phyloP scores from a whole-genome alignment of 2,329 filamentous ascomycete genomes.

The Balansia obtecta region DNA sequence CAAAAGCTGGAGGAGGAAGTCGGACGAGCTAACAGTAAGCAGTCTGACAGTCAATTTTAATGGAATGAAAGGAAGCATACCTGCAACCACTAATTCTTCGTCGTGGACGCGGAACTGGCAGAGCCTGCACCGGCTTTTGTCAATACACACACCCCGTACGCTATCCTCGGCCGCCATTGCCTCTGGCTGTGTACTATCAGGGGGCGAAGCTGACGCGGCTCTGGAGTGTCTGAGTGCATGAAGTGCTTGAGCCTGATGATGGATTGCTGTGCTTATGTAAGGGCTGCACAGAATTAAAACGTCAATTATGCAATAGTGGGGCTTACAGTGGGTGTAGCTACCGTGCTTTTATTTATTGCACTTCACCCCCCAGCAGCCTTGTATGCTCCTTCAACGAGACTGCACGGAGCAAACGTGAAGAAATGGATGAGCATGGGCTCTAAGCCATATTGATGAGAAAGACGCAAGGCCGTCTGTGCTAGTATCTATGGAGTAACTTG shows the following conservation, averaged over 20 bases:
- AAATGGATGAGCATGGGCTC: not conserved
- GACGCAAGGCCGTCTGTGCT: too few species aligned
- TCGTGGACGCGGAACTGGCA: not conserved
- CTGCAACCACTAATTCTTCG: not conserved
- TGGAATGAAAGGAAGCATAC: not conserved
- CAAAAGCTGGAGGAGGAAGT: not conserved
- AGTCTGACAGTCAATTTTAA: not conserved
- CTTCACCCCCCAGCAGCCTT: too few species aligned
- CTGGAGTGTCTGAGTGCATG: not conserved
- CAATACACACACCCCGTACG: not conserved
- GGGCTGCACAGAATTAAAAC: too few species aligned
- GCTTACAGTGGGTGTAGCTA: too few species aligned
- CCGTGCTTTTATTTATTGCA: too few species aligned
- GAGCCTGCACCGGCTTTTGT: not conserved
- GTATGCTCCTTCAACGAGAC: too few species aligned
- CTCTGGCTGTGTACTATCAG: not conserved
- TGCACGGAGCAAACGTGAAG: not conserved
- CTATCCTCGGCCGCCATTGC: not conserved
- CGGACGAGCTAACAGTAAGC: not conserved
- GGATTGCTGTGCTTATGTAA: too few species aligned
- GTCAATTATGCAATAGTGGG: too few species aligned
- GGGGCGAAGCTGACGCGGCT: not conserved
- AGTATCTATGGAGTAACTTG: too few species aligned
- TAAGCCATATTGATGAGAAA: not conserved
- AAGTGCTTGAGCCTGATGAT: not conserved